A percentile compares a stretch with the other conserved stretches of the same genome.
phyloP scores from a whole-genome alignment of 352 stramenopile genomes.

The Pythium apleroticum region DNA sequence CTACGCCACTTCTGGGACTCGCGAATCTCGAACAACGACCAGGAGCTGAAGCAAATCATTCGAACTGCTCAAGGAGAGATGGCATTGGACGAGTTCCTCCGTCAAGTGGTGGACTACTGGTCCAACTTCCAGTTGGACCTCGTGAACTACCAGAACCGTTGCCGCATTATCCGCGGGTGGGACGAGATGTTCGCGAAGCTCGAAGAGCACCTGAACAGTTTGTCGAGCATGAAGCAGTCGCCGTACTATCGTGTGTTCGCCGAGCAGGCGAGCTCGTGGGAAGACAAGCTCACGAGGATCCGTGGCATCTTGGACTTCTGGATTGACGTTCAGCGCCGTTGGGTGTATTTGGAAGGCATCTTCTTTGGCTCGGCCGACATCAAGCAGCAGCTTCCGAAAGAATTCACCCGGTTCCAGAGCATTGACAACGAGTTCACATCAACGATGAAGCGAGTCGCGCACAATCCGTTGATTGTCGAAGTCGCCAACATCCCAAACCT shows the following conservation, averaged over 20 bases:
- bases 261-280: constrained; percentile 96
- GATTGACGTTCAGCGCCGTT: constrained; percentile 99
- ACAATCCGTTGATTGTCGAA: constrained; percentile 97
- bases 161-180: constrained; percentile 98
- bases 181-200: constrained; percentile 99
- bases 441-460: constrained; percentile 97
- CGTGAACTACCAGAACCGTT: constrained; percentile 93
- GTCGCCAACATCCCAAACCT: constrained; percentile 89
- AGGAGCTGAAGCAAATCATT: constrained; percentile 96
- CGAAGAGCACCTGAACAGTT: constrained; percentile 99
- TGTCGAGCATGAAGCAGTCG: constrained; percentile 98
- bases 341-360: constrained; percentile 99
- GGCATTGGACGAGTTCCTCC: constrained; percentile 98
- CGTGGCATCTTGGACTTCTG: constrained; percentile 98
- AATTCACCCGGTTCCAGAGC: constrained; percentile 98
- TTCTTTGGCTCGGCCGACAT: constrained; percentile 99
- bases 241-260: constrained; percentile 99
- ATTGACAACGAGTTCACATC: constrained; percentile 99
- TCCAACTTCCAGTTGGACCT: constrained; percentile 89
- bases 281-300: constrained; percentile 97
- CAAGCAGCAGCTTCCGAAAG: constrained; percentile 97
- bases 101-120: constrained; percentile 93
- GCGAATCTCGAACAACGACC: constrained; percentile 90
- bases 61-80: constrained; percentile 99
- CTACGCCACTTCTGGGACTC: constrained; percentile 98